Evolutionary conservation across 2,329 filamentous ascomycete species (phyloP).

Genomic region (Microcyclosporella mali): DNA sequence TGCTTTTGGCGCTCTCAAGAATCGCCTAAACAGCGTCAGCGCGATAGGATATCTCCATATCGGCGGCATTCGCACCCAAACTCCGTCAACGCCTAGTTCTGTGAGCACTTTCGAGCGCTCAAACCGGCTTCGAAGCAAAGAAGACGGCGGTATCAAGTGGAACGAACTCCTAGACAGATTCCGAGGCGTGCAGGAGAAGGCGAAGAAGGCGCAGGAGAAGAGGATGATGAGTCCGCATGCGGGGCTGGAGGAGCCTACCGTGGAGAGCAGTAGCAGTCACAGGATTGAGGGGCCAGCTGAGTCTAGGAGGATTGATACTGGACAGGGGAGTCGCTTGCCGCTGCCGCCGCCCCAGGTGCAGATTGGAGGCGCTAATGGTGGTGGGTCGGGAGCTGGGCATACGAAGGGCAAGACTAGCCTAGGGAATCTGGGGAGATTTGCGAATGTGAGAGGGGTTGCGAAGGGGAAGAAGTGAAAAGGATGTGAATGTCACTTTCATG

Average conservation of each 20-base stretch:
- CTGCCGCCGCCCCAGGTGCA: background rate
- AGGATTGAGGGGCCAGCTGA: constrained; percentile 3
- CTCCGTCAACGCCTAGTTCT: constrained; percentile 24
- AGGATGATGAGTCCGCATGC: constrained; percentile 20
- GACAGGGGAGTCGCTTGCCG: constrained; percentile 13
- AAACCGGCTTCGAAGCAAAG: constrained; percentile 74
- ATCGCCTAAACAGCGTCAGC: constrained; percentile 91
- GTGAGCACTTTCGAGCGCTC: constrained; percentile 44
- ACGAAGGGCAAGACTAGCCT: constrained; percentile 35
- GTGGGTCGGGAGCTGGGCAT: constrained; percentile 35
- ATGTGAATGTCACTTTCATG: background rate
- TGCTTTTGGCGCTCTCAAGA: constrained; percentile 93
- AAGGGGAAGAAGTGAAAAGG: constrained; percentile 23
- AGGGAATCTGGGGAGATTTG: constrained; percentile 39
- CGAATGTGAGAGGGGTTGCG: no score
- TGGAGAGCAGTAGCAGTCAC: constrained; percentile 12
- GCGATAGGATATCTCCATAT: constrained; percentile 93
- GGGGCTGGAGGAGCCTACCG: constrained; percentile 22
- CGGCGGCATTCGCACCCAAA: constrained; percentile 29
- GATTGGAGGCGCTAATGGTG: constrained; percentile 20
- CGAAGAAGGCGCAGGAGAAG: constrained; percentile 59
- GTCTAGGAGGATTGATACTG: constrained; percentile 6
- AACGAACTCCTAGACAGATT: constrained; percentile 92
- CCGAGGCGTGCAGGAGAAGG: constrained; percentile 79
- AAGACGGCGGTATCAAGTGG: constrained; percentile 68